Percentiles rank a stretch among this genome's conserved stretches.
phyloP scores from a whole-genome alignment of 306 rosid genomes.

The Luffa aegyptiaca region DNA sequence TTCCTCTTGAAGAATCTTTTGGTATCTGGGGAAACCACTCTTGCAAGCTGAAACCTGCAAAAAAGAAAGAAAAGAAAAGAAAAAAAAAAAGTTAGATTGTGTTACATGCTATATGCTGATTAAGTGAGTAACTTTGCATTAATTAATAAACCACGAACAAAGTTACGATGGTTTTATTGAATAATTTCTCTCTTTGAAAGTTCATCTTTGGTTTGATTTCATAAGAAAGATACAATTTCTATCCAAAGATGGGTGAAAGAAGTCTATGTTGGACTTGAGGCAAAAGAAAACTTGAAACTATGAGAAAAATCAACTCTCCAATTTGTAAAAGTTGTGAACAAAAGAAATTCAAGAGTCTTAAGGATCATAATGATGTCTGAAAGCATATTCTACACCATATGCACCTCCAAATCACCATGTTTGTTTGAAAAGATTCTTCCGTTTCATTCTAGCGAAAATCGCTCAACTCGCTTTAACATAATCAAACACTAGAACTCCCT shows the following conservation, averaged over 20 bases:
- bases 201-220: not conserved
- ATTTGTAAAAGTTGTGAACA: not conserved
- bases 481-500: not conserved
- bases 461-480: not conserved
- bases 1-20: constrained; percentile 58
- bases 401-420: not conserved
- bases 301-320: not conserved
- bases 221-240: not conserved
- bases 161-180: not conserved
- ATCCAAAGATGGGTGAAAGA: not conserved
- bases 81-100: not conserved
- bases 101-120: not conserved
- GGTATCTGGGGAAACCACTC: constrained; percentile 65
- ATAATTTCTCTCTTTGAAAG: not conserved
- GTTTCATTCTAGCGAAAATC: not conserved
- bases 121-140: not conserved
- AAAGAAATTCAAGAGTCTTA: not conserved
- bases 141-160: not conserved
- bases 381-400: not conserved
- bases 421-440: not conserved
- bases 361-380: not conserved
- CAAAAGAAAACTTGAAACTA: not conserved
- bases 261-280: not conserved
- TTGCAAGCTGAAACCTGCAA: constrained; percentile 87
- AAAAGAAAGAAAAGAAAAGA: not conserved